phyloP scores from a whole-genome alignment of 345 rosid genomes.

The Eucalyptus curtisii region DNA sequence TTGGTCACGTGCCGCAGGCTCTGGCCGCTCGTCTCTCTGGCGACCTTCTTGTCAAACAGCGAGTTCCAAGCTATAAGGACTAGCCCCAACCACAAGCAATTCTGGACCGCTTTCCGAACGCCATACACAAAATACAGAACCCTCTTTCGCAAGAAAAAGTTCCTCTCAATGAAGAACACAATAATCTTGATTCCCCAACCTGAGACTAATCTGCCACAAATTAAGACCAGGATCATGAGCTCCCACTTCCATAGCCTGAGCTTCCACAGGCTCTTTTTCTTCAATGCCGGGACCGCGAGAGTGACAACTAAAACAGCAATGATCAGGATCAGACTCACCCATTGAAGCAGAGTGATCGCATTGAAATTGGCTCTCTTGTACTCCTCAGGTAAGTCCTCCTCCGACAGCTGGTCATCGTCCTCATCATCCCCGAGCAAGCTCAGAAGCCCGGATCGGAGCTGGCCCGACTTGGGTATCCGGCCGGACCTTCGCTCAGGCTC shows the following conservation, averaged over 20 bases:
- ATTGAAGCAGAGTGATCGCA: constrained; percentile 39
- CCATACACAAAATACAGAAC: constrained; percentile 87
- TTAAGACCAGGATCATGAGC: constrained; percentile 58
- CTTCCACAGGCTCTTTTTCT: constrained; percentile 19
- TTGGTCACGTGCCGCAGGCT: constrained; percentile 46
- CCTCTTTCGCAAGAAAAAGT: constrained; percentile 56
- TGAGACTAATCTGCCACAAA: constrained; percentile 75
- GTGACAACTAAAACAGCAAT: constrained; percentile 38
- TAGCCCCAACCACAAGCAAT: constrained; percentile 72
- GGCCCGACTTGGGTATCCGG: constrained; percentile 36
- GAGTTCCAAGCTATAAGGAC: constrained; percentile 64
- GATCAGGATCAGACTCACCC: constrained; percentile 52
- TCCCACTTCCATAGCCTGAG: constrained; percentile 91
- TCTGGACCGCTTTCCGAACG: constrained; percentile 64
- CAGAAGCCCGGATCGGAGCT: constrained; percentile 33
- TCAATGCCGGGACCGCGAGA: constrained; percentile 22
- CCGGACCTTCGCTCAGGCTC: constrained; percentile 31
- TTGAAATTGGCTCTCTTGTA: constrained; percentile 23
- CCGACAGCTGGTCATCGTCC: constrained; percentile 58
- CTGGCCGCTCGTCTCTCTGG: constrained; percentile 8
- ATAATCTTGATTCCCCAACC: constrained; percentile 79
- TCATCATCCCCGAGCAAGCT: constrained; percentile 27
- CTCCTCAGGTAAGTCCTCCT: constrained; percentile 71
- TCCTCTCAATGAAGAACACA: constrained; percentile 75
- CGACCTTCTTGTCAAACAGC: constrained; percentile 52